phyloP scores from a whole-genome alignment of 176 grass and related monocot genomes.

The Oryza meridionalis region DNA sequence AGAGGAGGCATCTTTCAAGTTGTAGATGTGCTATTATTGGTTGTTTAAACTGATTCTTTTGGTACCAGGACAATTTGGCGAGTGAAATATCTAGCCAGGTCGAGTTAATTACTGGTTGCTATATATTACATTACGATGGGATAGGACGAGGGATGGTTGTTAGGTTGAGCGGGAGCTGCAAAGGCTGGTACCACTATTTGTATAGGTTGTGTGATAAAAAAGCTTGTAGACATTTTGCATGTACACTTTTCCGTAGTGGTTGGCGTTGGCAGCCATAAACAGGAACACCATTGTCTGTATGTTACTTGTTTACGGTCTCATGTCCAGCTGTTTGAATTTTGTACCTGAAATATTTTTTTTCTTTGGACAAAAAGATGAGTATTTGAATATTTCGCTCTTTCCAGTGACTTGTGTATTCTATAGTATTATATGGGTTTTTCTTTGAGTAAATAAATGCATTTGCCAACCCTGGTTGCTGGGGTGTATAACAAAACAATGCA shows the following conservation, averaged over 20 bases:
- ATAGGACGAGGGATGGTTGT: conserved; percentile 32
- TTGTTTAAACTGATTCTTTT: conserved; percentile 56
- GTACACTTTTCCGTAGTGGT: conserved; percentile 24
- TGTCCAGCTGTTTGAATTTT: conserved; percentile 14
- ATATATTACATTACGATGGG: conserved; percentile 15
- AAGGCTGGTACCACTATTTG: conserved; percentile 53
- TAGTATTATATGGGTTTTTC: neutral
- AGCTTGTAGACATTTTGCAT: conserved; percentile 43
- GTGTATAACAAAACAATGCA: neutral
- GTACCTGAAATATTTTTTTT: conserved; percentile 23
- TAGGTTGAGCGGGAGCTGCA: conserved; percentile 29
- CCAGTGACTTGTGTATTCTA: neutral
- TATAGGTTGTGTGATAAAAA: conserved; percentile 47
- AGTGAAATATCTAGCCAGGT: conserved; percentile 38
- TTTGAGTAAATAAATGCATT: neutral
- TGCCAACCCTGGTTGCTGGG: neutral
- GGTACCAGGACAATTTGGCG: conserved; percentile 50
- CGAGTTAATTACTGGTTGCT: conserved; percentile 11
- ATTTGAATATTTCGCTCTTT: neutral
- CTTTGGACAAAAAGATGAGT: conserved; percentile 2
- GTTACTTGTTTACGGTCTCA: neutral
- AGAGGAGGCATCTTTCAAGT: neutral
- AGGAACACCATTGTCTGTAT: neutral
- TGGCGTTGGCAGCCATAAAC: conserved; percentile 28
- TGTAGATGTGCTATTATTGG: conserved; percentile 44